A percentile compares a stretch with the other conserved stretches of the same genome.
These are phyloP conservation scores for Discostella pseudostelligera DNA, from an alignment of 108 stramenopile species.

Conservation along the genomic window DNA sequence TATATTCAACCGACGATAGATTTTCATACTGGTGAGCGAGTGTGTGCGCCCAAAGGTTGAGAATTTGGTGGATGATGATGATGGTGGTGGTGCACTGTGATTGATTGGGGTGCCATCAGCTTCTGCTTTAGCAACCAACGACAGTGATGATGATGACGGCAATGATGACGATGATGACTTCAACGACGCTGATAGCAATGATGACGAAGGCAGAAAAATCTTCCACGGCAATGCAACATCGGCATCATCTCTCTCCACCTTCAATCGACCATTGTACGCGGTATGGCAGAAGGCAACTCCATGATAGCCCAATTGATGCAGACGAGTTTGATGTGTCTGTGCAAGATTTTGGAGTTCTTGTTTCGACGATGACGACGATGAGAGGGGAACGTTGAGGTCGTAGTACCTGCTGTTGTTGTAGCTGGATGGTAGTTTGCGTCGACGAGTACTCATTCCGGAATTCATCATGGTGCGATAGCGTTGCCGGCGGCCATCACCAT, in stretches of 20 bases:
- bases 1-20: constrained; percentile 59
- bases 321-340: constrained; percentile 23
- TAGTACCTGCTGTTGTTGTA: neutral
- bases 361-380: constrained; percentile 11
- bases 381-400: constrained; percentile 17
- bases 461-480: too few relatives aligned
- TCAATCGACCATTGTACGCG: constrained; percentile 54
- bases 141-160: too few relatives aligned
- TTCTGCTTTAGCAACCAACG: too few relatives aligned
- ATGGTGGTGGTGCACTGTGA: too few relatives aligned
- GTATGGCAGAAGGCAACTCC: constrained; percentile 65
- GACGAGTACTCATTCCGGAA: too few relatives aligned
- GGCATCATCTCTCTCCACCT: constrained; percentile 50
- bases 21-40: constrained; percentile 18
- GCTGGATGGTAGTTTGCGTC: too few relatives aligned
- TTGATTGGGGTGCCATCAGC: too few relatives aligned
- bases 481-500: too few relatives aligned
- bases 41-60: constrained; percentile 24
- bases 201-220: constrained; percentile 14
- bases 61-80: too few relatives aligned
- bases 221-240: constrained; percentile 50
- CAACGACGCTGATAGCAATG: neutral
- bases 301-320: constrained; percentile 50
- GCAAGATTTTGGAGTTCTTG: constrained; percentile 23
- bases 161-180: too few relatives aligned